Conservation (phyloP, 2,329 filamentous ascomycete genomes). For the Phoma sp. region DNA sequence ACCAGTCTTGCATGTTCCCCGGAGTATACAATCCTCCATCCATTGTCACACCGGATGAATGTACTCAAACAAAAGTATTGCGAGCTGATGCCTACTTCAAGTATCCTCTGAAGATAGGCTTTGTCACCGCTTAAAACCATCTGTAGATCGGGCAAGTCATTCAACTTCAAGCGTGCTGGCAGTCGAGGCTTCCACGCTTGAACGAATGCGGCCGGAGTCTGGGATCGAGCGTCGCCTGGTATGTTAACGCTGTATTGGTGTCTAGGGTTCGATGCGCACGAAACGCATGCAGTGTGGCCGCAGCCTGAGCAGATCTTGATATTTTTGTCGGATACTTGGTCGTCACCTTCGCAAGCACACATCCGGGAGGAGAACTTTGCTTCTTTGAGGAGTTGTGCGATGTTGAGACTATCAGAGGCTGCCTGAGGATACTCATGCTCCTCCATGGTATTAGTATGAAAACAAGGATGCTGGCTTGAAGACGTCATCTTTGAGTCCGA, state of each 20-base stretch:
- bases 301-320: constrained; percentile 60
- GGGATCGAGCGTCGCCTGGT: constrained; percentile 33
- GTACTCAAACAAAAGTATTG: constrained; percentile 23
- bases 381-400: constrained; percentile 23
- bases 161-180: constrained; percentile 29
- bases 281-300: constrained; percentile 60
- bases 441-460: not conserved
- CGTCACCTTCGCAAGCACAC: constrained; percentile 65
- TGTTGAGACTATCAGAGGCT: constrained; percentile 10
- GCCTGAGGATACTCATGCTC: not conserved
- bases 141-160: constrained; percentile 22
- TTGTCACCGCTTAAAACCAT: not conserved
- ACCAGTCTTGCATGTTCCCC: constrained; percentile 49
- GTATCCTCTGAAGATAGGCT: constrained; percentile 15
- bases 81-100: constrained; percentile 12
- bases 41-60: constrained; percentile 34
- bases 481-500: not conserved
- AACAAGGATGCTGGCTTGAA: not conserved
- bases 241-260: constrained; percentile 50
- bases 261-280: constrained; percentile 61
- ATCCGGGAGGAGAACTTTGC: constrained; percentile 50
- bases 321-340: constrained; percentile 41
- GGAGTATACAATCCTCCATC: constrained; percentile 54
- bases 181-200: constrained; percentile 43
- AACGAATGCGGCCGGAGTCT: constrained; percentile 53